Evolutionary conservation across 192 early-diverging fungal genomes (phyloP).

Genomic region (Phycomyces nitens): DNA sequence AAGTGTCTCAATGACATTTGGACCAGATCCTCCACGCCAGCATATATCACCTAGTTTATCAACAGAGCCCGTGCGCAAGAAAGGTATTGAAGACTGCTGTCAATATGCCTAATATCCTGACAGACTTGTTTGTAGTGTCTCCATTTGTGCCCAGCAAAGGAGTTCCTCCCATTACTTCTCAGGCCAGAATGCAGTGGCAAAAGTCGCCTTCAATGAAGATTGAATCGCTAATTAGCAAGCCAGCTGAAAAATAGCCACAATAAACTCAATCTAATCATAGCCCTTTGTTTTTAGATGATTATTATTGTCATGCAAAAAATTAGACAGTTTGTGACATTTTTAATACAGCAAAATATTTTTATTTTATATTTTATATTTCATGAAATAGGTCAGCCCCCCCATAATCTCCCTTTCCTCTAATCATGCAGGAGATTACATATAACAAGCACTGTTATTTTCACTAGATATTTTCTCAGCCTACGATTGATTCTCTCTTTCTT

Average conservation of each 20-base stretch:
- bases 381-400: too few relatives aligned
- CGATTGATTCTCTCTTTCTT: too few relatives aligned
- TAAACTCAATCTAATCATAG: too few relatives aligned
- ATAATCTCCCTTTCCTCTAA: too few relatives aligned
- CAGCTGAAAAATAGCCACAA: neutral
- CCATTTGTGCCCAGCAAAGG: neutral
- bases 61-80: slow-evolving; percentile 3
- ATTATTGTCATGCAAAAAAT: too few relatives aligned
- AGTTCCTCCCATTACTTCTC: neutral
- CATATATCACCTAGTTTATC: neutral
- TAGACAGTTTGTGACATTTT: too few relatives aligned
- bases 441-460: too few relatives aligned
- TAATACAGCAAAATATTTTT: too few relatives aligned
- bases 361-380: too few relatives aligned
- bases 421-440: too few relatives aligned
- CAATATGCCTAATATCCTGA: neutral
- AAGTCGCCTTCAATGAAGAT: slow-evolving; percentile 27
- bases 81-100: neutral
- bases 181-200: neutral
- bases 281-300: too few relatives aligned
- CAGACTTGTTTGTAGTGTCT: neutral
- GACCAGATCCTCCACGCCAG: neutral
- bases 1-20: neutral
- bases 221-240: slow-evolving; percentile 18
- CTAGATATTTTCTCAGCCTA: too few relatives aligned